Conservation (phyloP, 129 eudicot genomes). For the Artemisia annua region DNA sequence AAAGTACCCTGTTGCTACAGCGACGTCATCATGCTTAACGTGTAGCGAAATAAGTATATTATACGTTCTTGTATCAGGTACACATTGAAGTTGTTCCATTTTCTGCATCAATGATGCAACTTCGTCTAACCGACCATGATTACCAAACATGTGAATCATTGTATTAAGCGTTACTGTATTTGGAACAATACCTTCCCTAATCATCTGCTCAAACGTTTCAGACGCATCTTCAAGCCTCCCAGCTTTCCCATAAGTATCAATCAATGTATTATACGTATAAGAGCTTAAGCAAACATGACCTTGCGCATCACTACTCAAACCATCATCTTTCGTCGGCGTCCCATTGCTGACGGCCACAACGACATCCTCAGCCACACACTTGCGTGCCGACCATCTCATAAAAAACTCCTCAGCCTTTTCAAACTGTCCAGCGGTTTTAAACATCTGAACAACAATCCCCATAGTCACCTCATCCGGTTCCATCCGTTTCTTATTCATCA, state of each 20-base stretch:
- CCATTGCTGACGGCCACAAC: background rate
- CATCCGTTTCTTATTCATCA: slow-evolving; percentile 62
- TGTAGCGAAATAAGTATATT: slow-evolving; percentile 84
- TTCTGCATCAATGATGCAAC: slow-evolving; percentile 56
- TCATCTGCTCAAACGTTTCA: slow-evolving; percentile 61
- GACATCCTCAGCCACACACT: slow-evolving; percentile 16
- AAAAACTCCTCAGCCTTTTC: slow-evolving; percentile 72
- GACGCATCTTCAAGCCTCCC: slow-evolving; percentile 69
- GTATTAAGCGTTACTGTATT: slow-evolving; percentile 85
- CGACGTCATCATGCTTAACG: slow-evolving; percentile 61
- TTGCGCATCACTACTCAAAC: slow-evolving; percentile 23
- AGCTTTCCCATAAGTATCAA: slow-evolving; percentile 88
- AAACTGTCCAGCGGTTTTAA: slow-evolving; percentile 77
- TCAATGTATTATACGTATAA: slow-evolving; percentile 71
- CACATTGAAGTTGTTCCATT: slow-evolving; percentile 67
- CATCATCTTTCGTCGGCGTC: background rate
- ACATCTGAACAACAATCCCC: slow-evolving; percentile 79
- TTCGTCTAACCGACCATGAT: slow-evolving; percentile 64
- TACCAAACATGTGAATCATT: slow-evolving; percentile 85
- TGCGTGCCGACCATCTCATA: slow-evolving; percentile 61
- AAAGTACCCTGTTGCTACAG: slow-evolving; percentile 55
- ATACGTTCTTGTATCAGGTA: slow-evolving; percentile 84
- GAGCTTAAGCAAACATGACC: slow-evolving; percentile 51
- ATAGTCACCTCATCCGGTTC: slow-evolving; percentile 84
- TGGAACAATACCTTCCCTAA: slow-evolving; percentile 61